Conservation (phyloP, 345 rosid genomes). For the Pistacia integerrima region DNA sequence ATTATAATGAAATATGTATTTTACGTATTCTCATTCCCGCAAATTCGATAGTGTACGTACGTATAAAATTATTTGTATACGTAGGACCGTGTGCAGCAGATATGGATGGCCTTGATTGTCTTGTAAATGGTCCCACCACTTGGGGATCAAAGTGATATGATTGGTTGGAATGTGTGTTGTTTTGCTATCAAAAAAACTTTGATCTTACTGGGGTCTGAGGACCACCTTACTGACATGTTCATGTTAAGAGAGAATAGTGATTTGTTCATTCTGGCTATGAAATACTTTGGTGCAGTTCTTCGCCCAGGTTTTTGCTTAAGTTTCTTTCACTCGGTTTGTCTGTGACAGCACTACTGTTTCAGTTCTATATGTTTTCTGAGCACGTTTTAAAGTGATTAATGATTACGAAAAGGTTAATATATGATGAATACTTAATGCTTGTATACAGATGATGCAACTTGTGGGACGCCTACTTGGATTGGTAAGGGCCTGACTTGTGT, state of each 20-base stretch:
- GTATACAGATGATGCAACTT: constrained; percentile 57
- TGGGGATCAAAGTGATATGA: neutral
- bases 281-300: constrained; percentile 25
- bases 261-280: constrained; percentile 15
- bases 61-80: neutral
- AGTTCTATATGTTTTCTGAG: neutral
- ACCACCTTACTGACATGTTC: neutral
- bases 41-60: neutral
- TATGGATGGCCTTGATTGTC: neutral
- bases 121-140: constrained; percentile 11
- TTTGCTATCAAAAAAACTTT: neutral
- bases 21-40: neutral
- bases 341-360: neutral
- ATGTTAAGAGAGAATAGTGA: neutral
- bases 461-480: constrained; percentile 73
- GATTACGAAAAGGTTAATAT: neutral
- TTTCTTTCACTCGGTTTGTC: constrained; percentile 15
- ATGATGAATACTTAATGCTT: neutral
- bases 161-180: neutral
- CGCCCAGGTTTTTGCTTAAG: constrained; percentile 21
- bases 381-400: neutral
- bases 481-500: constrained; percentile 90
- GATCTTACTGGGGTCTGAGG: constrained; percentile 3
- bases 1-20: neutral
- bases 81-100: neutral